Evolutionary conservation across 345 rosid genomes (phyloP), one percentile per base, ranked within the genome.

Genomic region (Syzygium jambos): DNA sequence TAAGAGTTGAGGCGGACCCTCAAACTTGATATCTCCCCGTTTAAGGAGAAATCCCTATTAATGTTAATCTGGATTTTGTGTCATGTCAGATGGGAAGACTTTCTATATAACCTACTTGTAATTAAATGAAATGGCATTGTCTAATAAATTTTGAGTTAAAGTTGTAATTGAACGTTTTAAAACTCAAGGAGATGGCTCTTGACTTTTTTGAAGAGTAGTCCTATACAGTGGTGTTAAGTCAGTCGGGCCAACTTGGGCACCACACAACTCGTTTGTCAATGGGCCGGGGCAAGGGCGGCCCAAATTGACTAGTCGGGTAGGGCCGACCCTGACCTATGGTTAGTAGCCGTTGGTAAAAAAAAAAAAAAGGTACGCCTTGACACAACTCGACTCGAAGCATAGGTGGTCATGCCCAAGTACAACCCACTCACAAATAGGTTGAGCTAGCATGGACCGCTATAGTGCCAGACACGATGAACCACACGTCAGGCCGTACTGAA

Each of bases 291-390:
- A 5, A 6, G 46, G 46, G 46, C 46, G 7, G 46, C 46, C 46
- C 78, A 17, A 68, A 5, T 10, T 2, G 23, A 29, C 10, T 43
- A 43, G 46, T 43, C 46, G 46, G 46, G 46, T 43, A 43, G 46
- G 46, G 46, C 46, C 7, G 3, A 43, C 43, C 30, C 2, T 22
- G 3, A 30, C 43, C 61, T 2, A 2, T 43, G 46, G 46, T 23
- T 4, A 65, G 3, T 43, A 30, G 11, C 43, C 0, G 11, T 65
- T 68, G 46, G 41, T 12, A 2, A 65, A 7, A 30, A 29, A 7
- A 30, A 29, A 7, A 30, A 30, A 68, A 7, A 0, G 8, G 16
- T 59, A 59, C 16, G 0, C 30, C 27, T 7, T 25, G 27, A 7
- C 30, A 59, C 2, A 27, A 3, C 65, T 10, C 8, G 7, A 59